Percentiles rank a stretch among this genome's conserved stretches.
Conservation (phyloP, 2,329 filamentous ascomycete genomes). For the Trichoderma sp. region DNA sequence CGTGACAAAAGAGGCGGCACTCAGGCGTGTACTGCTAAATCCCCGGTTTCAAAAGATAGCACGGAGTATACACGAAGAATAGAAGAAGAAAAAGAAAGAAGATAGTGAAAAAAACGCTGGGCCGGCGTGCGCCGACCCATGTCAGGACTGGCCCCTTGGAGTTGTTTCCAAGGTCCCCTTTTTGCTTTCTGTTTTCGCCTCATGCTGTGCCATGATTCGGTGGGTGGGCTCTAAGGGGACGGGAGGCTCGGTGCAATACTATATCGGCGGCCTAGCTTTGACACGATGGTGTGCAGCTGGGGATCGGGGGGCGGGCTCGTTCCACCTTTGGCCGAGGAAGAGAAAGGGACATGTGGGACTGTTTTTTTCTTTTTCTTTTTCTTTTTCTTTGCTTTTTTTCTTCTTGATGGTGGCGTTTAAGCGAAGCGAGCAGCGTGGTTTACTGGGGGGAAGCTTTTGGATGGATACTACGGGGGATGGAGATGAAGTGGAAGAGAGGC, state of each 20-base stretch:
- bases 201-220: neutral
- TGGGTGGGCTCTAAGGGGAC: neutral
- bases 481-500: neutral
- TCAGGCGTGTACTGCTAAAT: neutral
- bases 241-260: neutral
- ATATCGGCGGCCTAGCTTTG: neutral
- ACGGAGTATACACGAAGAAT: neutral
- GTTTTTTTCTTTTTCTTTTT: neutral
- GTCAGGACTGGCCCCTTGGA: neutral
- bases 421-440: neutral
- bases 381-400: neutral
- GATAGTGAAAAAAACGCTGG: neutral
- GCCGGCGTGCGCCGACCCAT: slow-evolving; percentile 4
- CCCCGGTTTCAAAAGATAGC: neutral
- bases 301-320: neutral
- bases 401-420: neutral
- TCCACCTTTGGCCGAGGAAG: neutral
- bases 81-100: neutral
- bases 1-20: neutral
- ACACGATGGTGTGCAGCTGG: slow-evolving; percentile 1
- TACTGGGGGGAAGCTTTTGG: neutral
- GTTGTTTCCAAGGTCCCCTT: neutral
- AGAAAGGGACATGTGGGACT: neutral
- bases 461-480: neutral
- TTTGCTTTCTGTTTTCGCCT: neutral